Conservation (phyloP, 192 early-diverging fungal species). For the Phycomyces blakesleeanus region DNA sequence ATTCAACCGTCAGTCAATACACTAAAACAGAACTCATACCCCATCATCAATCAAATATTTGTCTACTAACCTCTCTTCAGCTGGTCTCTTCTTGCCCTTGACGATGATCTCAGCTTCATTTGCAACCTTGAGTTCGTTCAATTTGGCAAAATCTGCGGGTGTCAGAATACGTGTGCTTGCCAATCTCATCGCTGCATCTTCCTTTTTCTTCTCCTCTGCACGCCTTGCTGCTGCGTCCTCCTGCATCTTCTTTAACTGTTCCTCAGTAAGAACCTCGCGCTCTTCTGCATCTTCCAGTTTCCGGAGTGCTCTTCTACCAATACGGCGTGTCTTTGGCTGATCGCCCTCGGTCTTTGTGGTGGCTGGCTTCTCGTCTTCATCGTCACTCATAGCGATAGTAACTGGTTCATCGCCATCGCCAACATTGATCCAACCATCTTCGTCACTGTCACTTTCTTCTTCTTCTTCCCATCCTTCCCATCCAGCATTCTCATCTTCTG, state of each 20-base stretch:
- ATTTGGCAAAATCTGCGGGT: constrained; percentile 85
- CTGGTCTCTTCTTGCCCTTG: constrained; percentile 20
- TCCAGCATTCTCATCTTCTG: constrained; percentile 38
- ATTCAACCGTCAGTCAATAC: too few relatives aligned
- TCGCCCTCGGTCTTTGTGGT: background rate
- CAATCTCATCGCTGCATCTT: constrained; percentile 43
- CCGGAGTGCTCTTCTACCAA: constrained; percentile 40
- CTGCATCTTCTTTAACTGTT: constrained; percentile 37
- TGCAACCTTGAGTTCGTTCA: constrained; percentile 71
- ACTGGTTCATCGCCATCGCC: constrained; percentile 29
- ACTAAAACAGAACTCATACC: too few relatives aligned
- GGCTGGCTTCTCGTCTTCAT: constrained; percentile 39
- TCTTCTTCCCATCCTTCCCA: constrained; percentile 34
- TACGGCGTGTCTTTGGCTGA: constrained; percentile 36
- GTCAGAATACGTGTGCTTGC: constrained; percentile 73
- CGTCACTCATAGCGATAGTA: constrained; percentile 45
- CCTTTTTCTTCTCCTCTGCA: constrained; percentile 44
- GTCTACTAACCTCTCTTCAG: constrained; percentile 21
- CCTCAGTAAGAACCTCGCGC: constrained; percentile 32
- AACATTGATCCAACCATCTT: constrained; percentile 35
- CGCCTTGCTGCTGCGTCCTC: constrained; percentile 35
- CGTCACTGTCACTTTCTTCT: constrained; percentile 40
- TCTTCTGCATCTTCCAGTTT: constrained; percentile 37
- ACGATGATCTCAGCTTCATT: constrained; percentile 49
- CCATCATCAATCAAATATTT: too few relatives aligned